Base-by-base conservation (phyloP, 257 asterid genomes). In the Cruciata laevipes region DNA sequence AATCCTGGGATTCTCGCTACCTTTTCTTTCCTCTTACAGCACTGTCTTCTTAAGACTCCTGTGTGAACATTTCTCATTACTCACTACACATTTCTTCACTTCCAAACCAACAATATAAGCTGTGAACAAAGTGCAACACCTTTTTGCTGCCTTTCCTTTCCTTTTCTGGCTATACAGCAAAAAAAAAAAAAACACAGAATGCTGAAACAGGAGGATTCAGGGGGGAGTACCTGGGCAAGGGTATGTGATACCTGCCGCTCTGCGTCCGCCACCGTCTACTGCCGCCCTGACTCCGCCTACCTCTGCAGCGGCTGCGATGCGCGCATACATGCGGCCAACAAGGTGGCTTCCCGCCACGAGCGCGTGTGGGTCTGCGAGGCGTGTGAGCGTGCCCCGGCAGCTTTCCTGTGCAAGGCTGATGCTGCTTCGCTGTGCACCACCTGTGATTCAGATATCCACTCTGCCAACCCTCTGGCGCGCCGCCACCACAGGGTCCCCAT, bases 401-500 rank as follows among this genome's bases (percentile, higher is more conserved):
- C 85, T n/a, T 76, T 89, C 73, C 31, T 89, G 3, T 86, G 91
- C 83, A 89, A 89, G 73, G 95, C 95, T 7, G 97, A 89, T 30
- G 80, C 91, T 2, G 97, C 96, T 24, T 87, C 94, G 24, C 90
- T 90, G 18, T 90, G 96, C 76, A 62, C 86, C 55, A 51, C 80
- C 71, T 90, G 97, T 74, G 97, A 90, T 61, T 64, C 86, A 10
- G 86, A 88, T 14, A 81, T 90, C 76, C 97, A 90, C 78, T 86
- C 95, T 0, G 97, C 88, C 14, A 88, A 90, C 70, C 95, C 97
- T 6, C 81, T 90, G 47, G 90, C 97, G 0, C 83, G 87, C 56
- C 96, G 97, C 74, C 97, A 88, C 86, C 90, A 85, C 83, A 89
- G 97, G 33, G 86, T 88, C 59, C 95, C 96, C 0, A 72, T 83